Evolutionary conservation across 2,329 filamentous ascomycete species (phyloP), one percentile per base, ranked within the genome.

Genomic region (Talaromyces sp.): DNA sequence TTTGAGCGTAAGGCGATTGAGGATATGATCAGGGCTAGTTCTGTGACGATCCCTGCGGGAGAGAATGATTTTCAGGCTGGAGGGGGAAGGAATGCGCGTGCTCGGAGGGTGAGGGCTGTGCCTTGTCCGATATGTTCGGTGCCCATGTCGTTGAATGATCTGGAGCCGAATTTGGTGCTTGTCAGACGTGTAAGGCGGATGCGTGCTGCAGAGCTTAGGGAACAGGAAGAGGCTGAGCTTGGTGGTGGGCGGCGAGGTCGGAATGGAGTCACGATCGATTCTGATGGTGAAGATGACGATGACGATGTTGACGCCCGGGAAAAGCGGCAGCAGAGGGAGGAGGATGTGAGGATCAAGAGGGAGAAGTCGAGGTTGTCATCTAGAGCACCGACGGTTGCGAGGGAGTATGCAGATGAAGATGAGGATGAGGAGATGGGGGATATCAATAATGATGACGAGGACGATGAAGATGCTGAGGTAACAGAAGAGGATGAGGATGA

Each of bases 1-100:
- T 84, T 84, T 69, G 82, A 84, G 69, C 78, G 75, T 19, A 67
- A 70, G 2, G 82, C 82, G 0, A 83, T 84, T 65, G 65, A 76
- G 17, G 72, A 73, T 17, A 81, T 84, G 78, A 78, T 84, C 38
- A 59, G 64, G 0, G 70, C 70, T 11, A 79, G 77, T 49, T 73
- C 67, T n/a, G 68, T 72, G 29, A 71, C 72, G 4, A 70, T 72
- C 2, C 71, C 72, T 0, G 67, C 68, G 0, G 49, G 61, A 0
- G 67, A 56, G 2, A 60, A 61, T 19, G 70, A 69, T 54, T 69
- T 47, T 27, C 63, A 63, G n/a, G 68, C 67, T 43, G 47, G 43
- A 3, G 65, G 65, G 0, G 62, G 68, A 6, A 47, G 70, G 65
- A 62, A 69, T 66, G 61, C 63, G 13, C 61, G 61, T 49, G 58